Evolutionary conservation across 306 rosid species (phyloP).

Genomic region (Prosopis cineraria): DNA sequence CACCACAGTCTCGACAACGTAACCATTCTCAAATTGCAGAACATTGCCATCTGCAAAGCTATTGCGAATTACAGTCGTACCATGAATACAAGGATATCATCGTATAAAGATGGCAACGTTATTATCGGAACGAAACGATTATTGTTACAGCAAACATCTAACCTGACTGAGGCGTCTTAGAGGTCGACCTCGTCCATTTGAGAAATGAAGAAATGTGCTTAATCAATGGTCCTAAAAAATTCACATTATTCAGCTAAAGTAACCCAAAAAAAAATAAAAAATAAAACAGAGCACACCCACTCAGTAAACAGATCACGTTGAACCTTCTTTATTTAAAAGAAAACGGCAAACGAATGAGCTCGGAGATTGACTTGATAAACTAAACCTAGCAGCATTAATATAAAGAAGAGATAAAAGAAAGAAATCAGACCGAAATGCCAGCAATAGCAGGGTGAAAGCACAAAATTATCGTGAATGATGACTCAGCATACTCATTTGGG

Average conservation of each 20-base stretch:
- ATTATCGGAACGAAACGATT: background rate
- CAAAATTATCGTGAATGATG: constrained; percentile 11
- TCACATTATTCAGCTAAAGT: constrained; percentile 30
- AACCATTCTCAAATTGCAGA: constrained; percentile 92
- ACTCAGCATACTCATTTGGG: constrained; percentile 42
- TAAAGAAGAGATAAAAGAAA: background rate
- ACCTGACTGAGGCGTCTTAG: constrained; percentile 80
- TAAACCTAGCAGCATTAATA: background rate
- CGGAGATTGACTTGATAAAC: constrained; percentile 12
- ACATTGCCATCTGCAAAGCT: constrained; percentile 75
- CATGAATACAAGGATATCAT: constrained; percentile 4
- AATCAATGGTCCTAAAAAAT: constrained; percentile 75
- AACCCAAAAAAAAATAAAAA: background rate
- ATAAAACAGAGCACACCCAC: background rate
- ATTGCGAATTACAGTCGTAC: constrained; percentile 14
- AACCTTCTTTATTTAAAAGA: background rate
- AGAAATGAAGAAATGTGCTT: constrained; percentile 74
- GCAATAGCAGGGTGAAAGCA: background rate
- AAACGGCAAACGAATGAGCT: background rate
- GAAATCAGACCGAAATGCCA: background rate
- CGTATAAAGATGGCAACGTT: background rate
- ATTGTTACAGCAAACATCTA: constrained; percentile 23
- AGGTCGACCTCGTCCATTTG: constrained; percentile 83
- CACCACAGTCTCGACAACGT: constrained; percentile 90
- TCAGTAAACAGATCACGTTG: background rate